These are phyloP conservation scores for Flaveria floridana DNA, from an alignment of 140 eudicot species.

Conservation along the genomic window DNA sequence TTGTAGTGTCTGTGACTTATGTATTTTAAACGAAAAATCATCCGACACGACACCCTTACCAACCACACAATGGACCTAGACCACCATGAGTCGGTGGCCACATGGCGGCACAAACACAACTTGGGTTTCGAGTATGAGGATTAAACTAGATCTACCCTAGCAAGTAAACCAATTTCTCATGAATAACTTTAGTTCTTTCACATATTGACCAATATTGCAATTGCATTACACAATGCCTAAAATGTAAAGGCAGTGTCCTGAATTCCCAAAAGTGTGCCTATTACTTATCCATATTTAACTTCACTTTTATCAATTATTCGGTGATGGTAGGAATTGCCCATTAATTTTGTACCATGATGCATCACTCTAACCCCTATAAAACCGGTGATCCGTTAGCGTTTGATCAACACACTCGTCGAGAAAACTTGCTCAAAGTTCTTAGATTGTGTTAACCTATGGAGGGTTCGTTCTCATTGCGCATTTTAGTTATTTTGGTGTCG, in stretches of 20 bases:
- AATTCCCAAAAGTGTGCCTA: constrained; percentile 31
- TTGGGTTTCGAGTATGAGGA: neutral
- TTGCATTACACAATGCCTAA: constrained; percentile 30
- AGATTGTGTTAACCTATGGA: constrained; percentile 26
- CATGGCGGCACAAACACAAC: neutral
- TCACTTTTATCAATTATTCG: constrained; percentile 21
- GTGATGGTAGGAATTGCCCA: constrained; percentile 36
- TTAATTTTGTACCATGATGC: constrained; percentile 35
- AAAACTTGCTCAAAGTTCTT: neutral
- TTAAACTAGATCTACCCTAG: constrained; percentile 16
- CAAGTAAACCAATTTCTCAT: constrained; percentile 20
- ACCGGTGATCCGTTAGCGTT: neutral
- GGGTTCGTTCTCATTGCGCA: constrained; percentile 21
- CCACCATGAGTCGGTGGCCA: neutral
- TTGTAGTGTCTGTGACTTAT: too few species aligned
- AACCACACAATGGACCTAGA: too few species aligned
- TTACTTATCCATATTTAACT: constrained; percentile 14
- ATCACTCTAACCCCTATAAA: constrained; percentile 27
- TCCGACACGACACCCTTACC: too few species aligned
- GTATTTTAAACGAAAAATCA: too few species aligned
- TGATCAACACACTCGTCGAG: constrained; percentile 6
- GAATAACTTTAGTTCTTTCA: constrained; percentile 17
- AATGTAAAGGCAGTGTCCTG: constrained; percentile 29
- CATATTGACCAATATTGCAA: constrained; percentile 29
- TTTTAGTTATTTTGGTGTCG: constrained; percentile 15